A percentile compares a stretch with the other conserved stretches of the same genome.
Conservation (phyloP, 306 rosid genomes). For the Crotalaria pallida region DNA sequence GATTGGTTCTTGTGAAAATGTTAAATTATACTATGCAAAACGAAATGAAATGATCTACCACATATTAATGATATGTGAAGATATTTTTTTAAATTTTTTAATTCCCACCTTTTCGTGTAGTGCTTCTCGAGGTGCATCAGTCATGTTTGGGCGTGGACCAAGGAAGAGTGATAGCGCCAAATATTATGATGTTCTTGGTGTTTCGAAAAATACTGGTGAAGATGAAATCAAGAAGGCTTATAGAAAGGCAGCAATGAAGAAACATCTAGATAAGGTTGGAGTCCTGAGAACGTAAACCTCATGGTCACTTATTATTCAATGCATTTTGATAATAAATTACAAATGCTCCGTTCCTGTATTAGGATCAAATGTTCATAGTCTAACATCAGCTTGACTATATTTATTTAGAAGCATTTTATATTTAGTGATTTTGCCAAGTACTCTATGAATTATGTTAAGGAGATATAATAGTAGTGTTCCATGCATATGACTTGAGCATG, state of each 20-base stretch:
- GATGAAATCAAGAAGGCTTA: no score
- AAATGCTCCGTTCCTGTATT: background rate
- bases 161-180: no score
- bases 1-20: background rate
- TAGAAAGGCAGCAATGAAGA: no score
- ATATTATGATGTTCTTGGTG: no score
- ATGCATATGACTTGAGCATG: background rate
- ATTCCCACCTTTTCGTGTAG: no score
- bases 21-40: background rate
- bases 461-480: background rate
- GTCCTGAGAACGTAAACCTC: constrained; percentile 67
- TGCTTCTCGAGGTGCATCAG: no score
- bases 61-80: background rate
- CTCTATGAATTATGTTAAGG: background rate
- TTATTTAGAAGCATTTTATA: no score
- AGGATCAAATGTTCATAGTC: no score
- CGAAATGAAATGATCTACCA: background rate
- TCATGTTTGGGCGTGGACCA: no score
- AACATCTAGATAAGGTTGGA: constrained; percentile 82
- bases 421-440: background rate
- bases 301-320: background rate
- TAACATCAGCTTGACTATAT: no score
- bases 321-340: constrained; percentile 4
- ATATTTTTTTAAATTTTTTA: background rate
- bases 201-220: no score